A percentile compares a stretch with the other conserved stretches of the same genome.
Evolutionary conservation across 225 moss, liverwort and hornwort species (phyloP).

Genomic region (Straminergon stramineum): DNA sequence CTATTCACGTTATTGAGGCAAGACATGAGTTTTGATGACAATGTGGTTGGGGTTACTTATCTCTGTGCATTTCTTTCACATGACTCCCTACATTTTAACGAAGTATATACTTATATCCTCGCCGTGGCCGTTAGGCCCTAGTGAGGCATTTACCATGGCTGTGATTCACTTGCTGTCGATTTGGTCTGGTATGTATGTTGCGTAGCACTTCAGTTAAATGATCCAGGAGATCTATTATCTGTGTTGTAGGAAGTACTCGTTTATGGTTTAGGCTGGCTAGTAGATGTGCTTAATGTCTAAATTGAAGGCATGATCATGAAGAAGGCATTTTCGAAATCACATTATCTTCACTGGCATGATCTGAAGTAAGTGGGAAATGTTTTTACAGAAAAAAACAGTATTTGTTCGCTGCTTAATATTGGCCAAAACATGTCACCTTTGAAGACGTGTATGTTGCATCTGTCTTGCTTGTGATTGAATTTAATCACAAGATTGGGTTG

Average conservation of each 20-base stretch:
- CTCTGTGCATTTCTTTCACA: neutral
- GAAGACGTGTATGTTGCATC: neutral
- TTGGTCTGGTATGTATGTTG: neutral
- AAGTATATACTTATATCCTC: neutral
- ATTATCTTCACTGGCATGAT: neutral
- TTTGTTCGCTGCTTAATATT: neutral
- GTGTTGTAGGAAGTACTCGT: neutral
- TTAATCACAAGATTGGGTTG: neutral
- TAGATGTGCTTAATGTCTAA: neutral
- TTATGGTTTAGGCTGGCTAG: neutral
- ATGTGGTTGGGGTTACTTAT: neutral
- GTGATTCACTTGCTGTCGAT: neutral
- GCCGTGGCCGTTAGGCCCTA: neutral
- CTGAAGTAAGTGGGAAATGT: neutral
- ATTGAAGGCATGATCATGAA: neutral
- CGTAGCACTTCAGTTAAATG: neutral
- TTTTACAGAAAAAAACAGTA: neutral
- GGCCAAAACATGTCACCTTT: neutral
- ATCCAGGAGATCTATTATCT: neutral
- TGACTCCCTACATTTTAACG: neutral
- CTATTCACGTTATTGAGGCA: conserved; percentile 86
- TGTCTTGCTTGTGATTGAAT: neutral
- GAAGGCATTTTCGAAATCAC: neutral
- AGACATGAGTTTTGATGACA: neutral
- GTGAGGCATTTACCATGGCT: neutral